Evolutionary conservation across 495 filamentous ascomycete species (phyloP).

Genomic region (Aspergillus cavernicola): DNA sequence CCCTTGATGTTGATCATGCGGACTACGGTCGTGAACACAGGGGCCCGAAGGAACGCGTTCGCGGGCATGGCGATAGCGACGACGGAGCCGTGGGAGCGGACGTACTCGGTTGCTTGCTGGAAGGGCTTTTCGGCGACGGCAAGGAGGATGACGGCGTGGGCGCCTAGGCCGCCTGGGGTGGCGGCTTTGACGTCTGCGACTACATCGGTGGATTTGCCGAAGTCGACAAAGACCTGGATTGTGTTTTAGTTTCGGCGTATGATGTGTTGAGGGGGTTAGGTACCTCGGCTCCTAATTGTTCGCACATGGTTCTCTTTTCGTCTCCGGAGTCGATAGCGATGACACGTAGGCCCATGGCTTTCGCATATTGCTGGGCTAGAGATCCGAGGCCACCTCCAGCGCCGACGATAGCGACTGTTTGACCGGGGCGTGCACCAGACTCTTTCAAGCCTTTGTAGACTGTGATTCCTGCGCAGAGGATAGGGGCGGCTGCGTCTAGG

Average conservation of each 20-base stretch:
- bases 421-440: slow-evolving; percentile 66
- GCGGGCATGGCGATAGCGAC: slow-evolving; percentile 85
- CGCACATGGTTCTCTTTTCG: slow-evolving; percentile 69
- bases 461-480: slow-evolving; percentile 86
- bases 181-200: slow-evolving; percentile 76
- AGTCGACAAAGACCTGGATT: slow-evolving; percentile 65
- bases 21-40: slow-evolving; percentile 82
- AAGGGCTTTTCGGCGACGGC: slow-evolving; percentile 88
- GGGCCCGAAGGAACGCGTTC: slow-evolving; percentile 70
- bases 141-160: slow-evolving; percentile 82
- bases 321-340: slow-evolving; percentile 78
- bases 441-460: slow-evolving; percentile 94
- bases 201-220: slow-evolving; percentile 64
- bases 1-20: slow-evolving; percentile 92
- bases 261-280: not conserved
- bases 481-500: slow-evolving; percentile 74
- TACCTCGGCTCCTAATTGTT: slow-evolving; percentile 59
- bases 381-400: slow-evolving; percentile 84
- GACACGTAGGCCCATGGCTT: slow-evolving; percentile 77
- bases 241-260: not conserved
- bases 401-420: slow-evolving; percentile 82
- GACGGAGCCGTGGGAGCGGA: slow-evolving; percentile 75
- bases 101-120: slow-evolving; percentile 86
- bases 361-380: slow-evolving; percentile 81
- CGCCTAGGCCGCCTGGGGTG: slow-evolving; percentile 74